Conservation (phyloP, 371 early-diverging fungal species). For the Haplosporangium sp. region DNA sequence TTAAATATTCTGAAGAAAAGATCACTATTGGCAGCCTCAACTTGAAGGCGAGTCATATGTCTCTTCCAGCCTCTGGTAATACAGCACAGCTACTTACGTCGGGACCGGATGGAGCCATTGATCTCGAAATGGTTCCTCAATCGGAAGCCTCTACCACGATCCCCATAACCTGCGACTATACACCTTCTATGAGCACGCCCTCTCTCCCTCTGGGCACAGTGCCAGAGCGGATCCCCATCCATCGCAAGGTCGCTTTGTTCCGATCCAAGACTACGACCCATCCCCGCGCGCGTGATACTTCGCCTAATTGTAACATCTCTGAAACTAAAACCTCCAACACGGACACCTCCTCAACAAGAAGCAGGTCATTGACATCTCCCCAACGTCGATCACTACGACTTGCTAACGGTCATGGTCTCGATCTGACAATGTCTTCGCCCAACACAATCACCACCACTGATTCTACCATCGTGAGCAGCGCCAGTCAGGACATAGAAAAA, state of each 20-base stretch:
- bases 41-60: neutral
- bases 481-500: slow-evolving; percentile 4
- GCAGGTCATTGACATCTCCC: neutral
- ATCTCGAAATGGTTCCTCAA: slow-evolving; percentile 11
- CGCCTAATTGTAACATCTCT: neutral
- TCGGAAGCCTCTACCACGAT: neutral
- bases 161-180: too few species aligned
- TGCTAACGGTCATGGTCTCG: slow-evolving; percentile 40
- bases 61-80: neutral
- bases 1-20: slow-evolving; percentile 9
- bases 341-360: neutral
- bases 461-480: neutral
- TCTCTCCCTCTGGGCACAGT: neutral
- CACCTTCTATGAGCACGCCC: too few species aligned
- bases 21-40: neutral
- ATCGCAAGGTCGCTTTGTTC: slow-evolving; percentile 39
- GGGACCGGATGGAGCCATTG: slow-evolving; percentile 11
- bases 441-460: neutral
- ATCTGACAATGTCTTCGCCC: slow-evolving; percentile 9
- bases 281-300: neutral
- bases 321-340: neutral
- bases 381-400: slow-evolving; percentile 17
- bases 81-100: neutral
- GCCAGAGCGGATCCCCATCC: slow-evolving; percentile 21
- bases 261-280: slow-evolving; percentile 27